A percentile compares a stretch with the other conserved stretches of the same genome.
Conservation (phyloP, 139 green algal genomes). For the Trebouxia sp. region DNA sequence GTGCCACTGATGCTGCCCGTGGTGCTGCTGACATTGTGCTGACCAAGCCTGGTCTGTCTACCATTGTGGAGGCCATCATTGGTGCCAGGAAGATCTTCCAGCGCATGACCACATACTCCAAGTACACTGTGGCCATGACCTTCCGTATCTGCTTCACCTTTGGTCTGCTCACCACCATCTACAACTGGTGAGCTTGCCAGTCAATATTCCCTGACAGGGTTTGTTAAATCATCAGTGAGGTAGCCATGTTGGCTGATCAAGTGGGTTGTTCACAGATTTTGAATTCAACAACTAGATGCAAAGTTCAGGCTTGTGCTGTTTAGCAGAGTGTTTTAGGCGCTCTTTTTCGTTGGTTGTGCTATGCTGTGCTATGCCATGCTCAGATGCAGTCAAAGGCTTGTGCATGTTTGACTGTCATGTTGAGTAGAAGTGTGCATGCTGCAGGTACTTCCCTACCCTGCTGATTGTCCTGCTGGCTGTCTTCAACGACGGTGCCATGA, state of each 20-base stretch:
- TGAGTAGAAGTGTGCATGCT: not conserved
- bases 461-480: conserved; percentile 87
- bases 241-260: not conserved
- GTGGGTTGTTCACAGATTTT: not conserved
- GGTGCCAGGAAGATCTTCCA: conserved; percentile 88
- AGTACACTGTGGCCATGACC: conserved; percentile 88
- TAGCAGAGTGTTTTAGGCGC: not conserved
- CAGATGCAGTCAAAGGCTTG: no score
- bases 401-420: no score
- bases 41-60: conserved; percentile 54
- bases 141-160: conserved; percentile 90
- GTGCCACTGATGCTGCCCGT: conserved; percentile 79
- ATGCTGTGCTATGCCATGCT: not conserved
- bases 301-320: not conserved
- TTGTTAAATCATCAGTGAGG: not conserved
- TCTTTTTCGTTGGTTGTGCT: not conserved
- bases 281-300: not conserved
- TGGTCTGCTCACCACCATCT: conserved; percentile 79
- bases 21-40: conserved; percentile 86
- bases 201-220: not conserved
- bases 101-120: conserved; percentile 87
- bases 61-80: conserved; percentile 76
- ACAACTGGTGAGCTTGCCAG: conserved; percentile 67
- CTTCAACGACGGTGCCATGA: conserved; percentile 91
- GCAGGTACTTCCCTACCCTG: conserved; percentile 81